Evolutionary conservation across 441 rosid genomes (phyloP).

Genomic region (Raphanus hybrid): DNA sequence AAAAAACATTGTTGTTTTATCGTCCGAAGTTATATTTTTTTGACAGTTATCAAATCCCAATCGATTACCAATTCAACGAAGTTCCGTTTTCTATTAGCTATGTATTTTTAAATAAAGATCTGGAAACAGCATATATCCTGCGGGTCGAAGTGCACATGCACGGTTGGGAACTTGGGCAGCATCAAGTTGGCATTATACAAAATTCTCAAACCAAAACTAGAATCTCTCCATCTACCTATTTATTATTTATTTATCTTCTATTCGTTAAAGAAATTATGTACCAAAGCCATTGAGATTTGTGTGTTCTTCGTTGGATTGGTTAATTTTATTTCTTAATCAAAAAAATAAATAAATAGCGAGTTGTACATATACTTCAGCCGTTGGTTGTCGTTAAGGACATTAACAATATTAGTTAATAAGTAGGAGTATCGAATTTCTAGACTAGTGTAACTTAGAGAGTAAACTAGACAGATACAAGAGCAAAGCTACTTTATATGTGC

Average conservation of each 20-base stretch:
- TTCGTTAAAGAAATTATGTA: neutral
- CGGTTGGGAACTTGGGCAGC: conserved; percentile 45
- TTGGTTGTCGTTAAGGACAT: neutral
- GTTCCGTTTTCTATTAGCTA: neutral
- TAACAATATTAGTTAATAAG: neutral
- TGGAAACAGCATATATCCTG: conserved; percentile 24
- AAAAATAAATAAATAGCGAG: neutral
- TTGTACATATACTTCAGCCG: conserved; percentile 7
- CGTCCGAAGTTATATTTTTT: neutral
- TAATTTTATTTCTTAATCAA: neutral
- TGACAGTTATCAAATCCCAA: conserved; percentile 4
- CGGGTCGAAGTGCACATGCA: conserved; percentile 42
- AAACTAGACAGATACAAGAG: conserved; percentile 1
- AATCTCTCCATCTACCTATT: conserved; percentile 19
- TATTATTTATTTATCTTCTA: conserved; percentile 1
- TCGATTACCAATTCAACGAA: neutral
- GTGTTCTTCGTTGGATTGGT: conserved; percentile 1
- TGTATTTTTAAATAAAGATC: neutral
- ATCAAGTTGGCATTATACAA: conserved; percentile 41
- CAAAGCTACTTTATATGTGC: neutral
- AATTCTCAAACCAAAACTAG: conserved; percentile 33
- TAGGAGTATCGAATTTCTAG: neutral
- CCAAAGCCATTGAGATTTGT: conserved; percentile 7
- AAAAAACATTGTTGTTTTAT: neutral
- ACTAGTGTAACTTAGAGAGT: neutral